Conservation (phyloP, 176 grass and related monocot genomes). For the Triticum dicoccoides region DNA sequence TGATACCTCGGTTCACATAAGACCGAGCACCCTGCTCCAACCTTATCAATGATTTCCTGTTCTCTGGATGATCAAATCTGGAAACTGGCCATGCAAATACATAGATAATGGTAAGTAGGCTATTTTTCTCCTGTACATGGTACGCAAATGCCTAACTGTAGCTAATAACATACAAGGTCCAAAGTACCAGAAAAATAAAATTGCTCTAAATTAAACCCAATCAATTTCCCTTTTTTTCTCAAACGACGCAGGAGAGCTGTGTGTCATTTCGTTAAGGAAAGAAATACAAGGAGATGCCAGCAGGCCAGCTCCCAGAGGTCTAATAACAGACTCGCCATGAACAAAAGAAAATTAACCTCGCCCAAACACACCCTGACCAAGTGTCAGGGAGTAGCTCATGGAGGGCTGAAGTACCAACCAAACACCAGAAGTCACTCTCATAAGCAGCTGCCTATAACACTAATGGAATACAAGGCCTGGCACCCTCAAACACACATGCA, state of each 20-base stretch:
- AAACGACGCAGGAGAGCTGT: background rate
- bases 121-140: background rate
- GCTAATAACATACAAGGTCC: background rate
- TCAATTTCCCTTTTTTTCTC: background rate
- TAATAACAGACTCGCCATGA: no score
- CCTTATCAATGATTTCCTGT: constrained; percentile 72
- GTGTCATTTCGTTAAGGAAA: background rate
- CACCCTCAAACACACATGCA: background rate
- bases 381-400: background rate
- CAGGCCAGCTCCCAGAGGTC: background rate
- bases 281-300: background rate
- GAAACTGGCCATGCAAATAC: constrained; percentile 45
- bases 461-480: background rate
- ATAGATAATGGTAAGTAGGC: constrained; percentile 11
- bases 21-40: constrained; percentile 72
- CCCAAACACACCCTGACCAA: no score
- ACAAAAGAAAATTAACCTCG: no score
- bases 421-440: no score
- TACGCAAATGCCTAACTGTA: constrained; percentile 11
- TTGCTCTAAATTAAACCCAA: background rate
- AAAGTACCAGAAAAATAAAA: background rate
- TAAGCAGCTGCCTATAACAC: no score
- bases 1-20: constrained; percentile 72
- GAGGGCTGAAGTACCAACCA: background rate
- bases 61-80: constrained; percentile 61